A percentile compares a stretch with the other conserved stretches of the same genome.
Conservation (phyloP, 2,329 filamentous ascomycete genomes). For the Leptographium flavum region DNA sequence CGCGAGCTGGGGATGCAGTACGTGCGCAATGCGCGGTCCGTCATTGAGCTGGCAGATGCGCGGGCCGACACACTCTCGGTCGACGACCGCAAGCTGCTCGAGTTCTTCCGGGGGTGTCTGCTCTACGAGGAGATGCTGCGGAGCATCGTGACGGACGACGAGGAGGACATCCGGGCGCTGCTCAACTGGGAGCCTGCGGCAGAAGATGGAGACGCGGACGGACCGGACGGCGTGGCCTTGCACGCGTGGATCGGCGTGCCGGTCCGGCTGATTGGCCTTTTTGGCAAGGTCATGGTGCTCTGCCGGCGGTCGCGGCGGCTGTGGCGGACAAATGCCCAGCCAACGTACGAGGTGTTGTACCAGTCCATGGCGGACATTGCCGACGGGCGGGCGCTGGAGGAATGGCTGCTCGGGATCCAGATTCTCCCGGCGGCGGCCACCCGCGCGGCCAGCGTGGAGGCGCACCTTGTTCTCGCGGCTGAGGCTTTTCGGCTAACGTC, state of each 20-base stretch:
- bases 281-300: slow-evolving; percentile 20
- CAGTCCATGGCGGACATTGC: slow-evolving; percentile 17
- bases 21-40: slow-evolving; percentile 13
- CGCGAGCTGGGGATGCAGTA: slow-evolving; percentile 13
- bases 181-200: slow-evolving; percentile 3
- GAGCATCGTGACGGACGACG: slow-evolving; percentile 22
- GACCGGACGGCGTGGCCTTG: slow-evolving; percentile 5
- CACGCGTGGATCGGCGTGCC: slow-evolving; percentile 27
- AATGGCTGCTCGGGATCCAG: slow-evolving; percentile 19
- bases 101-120: slow-evolving; percentile 24
- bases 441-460: slow-evolving; percentile 17
- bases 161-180: slow-evolving; percentile 11
- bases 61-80: slow-evolving; percentile 3
- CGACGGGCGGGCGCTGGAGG: slow-evolving; percentile 21
- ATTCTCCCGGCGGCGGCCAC: not conserved
- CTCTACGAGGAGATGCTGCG: slow-evolving; percentile 26
- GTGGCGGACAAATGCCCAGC: slow-evolving; percentile 12
- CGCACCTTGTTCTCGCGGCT: slow-evolving; percentile 20
- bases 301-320: slow-evolving; percentile 20
- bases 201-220: too few relatives aligned
- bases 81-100: slow-evolving; percentile 17
- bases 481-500: slow-evolving; percentile 24
- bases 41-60: slow-evolving; percentile 10
- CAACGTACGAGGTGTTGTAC: slow-evolving; percentile 13
- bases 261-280: slow-evolving; percentile 17